These are phyloP conservation scores for Naganishia vishniacii DNA, from an alignment of 768 basidiomycete species.

Conservation along the genomic window DNA sequence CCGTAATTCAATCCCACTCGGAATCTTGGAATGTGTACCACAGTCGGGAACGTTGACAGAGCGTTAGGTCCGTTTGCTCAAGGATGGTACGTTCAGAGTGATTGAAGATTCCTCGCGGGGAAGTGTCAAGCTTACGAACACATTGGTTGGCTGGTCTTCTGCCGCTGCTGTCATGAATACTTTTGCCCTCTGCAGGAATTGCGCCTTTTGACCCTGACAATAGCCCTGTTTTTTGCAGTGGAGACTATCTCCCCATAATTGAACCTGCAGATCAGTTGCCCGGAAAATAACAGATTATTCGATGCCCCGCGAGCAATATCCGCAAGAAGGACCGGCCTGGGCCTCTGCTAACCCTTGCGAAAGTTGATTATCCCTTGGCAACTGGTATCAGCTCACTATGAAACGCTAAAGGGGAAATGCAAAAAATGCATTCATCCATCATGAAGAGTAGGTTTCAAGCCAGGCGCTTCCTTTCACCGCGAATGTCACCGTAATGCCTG, in stretches of 20 bases:
- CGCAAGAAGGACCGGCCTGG: background rate
- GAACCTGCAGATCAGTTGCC: background rate
- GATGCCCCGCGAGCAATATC: background rate
- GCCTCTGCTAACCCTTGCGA: background rate
- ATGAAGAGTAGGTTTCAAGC: background rate
- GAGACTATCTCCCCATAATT: background rate
- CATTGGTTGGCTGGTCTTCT: background rate
- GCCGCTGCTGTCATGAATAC: background rate
- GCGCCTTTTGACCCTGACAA: background rate
- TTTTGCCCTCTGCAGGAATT: background rate
- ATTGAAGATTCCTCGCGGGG: no score
- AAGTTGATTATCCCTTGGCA: background rate
- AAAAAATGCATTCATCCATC: background rate
- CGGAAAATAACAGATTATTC: no score
- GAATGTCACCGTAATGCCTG: no score
- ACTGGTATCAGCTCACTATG: background rate
- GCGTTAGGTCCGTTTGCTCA: background rate
- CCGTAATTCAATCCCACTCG: no score
- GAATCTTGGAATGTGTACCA: no score
- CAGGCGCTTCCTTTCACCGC: no score
- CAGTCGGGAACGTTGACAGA: no score
- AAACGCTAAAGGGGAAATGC: background rate
- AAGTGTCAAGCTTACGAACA: no score
- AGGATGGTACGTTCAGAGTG: background rate
- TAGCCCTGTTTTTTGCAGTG: background rate